These are phyloP conservation scores for Scutellaria minor DNA, from an alignment of 257 asterid genomes.

Conservation along the genomic window DNA sequence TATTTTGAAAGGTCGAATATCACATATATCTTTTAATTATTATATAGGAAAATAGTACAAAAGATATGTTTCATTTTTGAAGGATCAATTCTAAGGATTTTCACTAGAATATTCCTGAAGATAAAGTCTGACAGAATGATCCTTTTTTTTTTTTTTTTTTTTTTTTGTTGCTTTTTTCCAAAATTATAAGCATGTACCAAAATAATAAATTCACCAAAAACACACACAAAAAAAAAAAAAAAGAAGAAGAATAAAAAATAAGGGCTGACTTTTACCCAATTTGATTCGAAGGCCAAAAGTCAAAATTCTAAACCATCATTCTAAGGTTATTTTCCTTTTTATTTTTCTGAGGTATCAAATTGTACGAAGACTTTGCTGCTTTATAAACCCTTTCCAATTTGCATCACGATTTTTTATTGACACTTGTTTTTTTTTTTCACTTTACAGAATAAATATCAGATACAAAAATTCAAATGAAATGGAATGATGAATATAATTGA, in stretches of 20 bases:
- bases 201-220: not conserved
- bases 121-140: constrained; percentile 22
- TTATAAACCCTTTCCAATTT: constrained; percentile 33
- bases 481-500: no score
- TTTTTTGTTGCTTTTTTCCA: not conserved
- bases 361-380: constrained; percentile 33
- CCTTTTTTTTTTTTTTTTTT: not conserved
- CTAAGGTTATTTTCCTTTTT: constrained; percentile 11
- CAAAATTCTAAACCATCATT: constrained; percentile 32
- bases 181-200: not conserved
- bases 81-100: constrained; percentile 1
- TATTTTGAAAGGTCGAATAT: not conserved
- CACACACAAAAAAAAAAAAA: not conserved
- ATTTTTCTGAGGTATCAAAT: constrained; percentile 36
- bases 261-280: constrained; percentile 47
- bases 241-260: constrained; percentile 30
- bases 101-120: constrained; percentile 26
- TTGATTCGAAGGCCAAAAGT: constrained; percentile 39
- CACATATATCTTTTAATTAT: not conserved
- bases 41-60: not conserved
- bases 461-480: no score
- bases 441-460: no score
- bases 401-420: constrained; percentile 14
- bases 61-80: not conserved
- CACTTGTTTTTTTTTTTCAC: not conserved